Conservation (phyloP, 306 rosid species). For the Dryas alaskensis region DNA sequence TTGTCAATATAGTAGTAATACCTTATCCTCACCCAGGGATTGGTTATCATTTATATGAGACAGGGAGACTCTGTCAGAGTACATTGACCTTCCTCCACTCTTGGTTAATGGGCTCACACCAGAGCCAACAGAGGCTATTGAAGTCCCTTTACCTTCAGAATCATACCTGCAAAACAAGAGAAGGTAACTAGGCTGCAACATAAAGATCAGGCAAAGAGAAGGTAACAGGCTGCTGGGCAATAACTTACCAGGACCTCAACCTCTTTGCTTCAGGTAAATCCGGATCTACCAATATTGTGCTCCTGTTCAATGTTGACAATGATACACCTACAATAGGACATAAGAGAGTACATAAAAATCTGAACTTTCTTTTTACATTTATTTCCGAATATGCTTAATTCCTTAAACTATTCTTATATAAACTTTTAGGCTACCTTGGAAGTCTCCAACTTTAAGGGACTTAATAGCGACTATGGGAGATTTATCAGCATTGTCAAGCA, state of each 20-base stretch:
- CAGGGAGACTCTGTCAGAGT: slow-evolving; percentile 59
- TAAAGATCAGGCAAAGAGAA: neutral
- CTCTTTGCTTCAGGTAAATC: slow-evolving; percentile 68
- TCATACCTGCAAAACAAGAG: slow-evolving; percentile 53
- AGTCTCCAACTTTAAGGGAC: slow-evolving; percentile 83
- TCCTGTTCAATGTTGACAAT: slow-evolving; percentile 65
- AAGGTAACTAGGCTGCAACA: too few relatives aligned
- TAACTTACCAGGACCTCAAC: slow-evolving; percentile 67
- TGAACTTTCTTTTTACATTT: neutral
- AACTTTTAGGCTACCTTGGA: slow-evolving; percentile 57
- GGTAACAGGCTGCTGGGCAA: neutral
- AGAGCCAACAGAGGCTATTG: slow-evolving; percentile 63
- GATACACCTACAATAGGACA: slow-evolving; percentile 66
- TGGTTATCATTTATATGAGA: slow-evolving; percentile 53
- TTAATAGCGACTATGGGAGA: slow-evolving; percentile 80
- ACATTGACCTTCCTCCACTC: slow-evolving; percentile 61
- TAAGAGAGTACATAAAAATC: neutral
- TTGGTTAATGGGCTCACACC: slow-evolving; percentile 48
- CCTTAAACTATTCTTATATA: neutral
- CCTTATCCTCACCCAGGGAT: slow-evolving; percentile 82
- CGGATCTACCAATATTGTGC: slow-evolving; percentile 60
- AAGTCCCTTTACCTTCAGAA: slow-evolving; percentile 71
- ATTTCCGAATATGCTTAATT: too few relatives aligned
- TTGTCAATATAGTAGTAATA: slow-evolving; percentile 13
- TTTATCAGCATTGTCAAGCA: slow-evolving; percentile 62